Evolutionary conservation across 768 basidiomycete species (phyloP).

Genomic region (Boletus patriciae): DNA sequence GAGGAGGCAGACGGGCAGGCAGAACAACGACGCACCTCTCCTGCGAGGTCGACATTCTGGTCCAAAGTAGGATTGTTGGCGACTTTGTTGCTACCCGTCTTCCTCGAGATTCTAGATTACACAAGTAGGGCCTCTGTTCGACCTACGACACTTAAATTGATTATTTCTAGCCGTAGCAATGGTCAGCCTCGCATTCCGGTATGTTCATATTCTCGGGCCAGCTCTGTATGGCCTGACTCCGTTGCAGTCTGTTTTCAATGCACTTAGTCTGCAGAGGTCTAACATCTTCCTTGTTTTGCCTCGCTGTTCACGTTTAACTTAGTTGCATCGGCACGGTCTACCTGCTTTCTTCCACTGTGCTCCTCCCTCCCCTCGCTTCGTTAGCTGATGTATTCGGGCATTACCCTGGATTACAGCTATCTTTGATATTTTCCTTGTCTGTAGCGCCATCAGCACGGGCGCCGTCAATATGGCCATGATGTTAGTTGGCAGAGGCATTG

Average conservation of each 20-base stretch:
- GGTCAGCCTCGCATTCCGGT: not conserved
- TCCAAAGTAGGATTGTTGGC: not conserved
- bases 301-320: not conserved
- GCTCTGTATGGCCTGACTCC: not conserved
- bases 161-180: not conserved
- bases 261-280: not conserved
- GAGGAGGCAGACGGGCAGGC: not conserved
- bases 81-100: not conserved
- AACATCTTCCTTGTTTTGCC: not conserved
- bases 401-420: not conserved
- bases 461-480: not conserved
- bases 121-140: not conserved
- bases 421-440: not conserved
- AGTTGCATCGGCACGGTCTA: not conserved
- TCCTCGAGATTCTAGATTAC: not conserved
- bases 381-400: not conserved
- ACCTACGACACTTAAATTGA: too few relatives aligned
- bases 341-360: not conserved
- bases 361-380: not conserved
- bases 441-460: not conserved
- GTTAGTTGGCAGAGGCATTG: not conserved
- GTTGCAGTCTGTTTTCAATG: not conserved
- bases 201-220: not conserved
- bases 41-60: not conserved
- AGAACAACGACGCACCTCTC: too few relatives aligned